Evolutionary conservation across 208 protist species (phyloP).

Genomic region (Giardia duodenalis): DNA sequence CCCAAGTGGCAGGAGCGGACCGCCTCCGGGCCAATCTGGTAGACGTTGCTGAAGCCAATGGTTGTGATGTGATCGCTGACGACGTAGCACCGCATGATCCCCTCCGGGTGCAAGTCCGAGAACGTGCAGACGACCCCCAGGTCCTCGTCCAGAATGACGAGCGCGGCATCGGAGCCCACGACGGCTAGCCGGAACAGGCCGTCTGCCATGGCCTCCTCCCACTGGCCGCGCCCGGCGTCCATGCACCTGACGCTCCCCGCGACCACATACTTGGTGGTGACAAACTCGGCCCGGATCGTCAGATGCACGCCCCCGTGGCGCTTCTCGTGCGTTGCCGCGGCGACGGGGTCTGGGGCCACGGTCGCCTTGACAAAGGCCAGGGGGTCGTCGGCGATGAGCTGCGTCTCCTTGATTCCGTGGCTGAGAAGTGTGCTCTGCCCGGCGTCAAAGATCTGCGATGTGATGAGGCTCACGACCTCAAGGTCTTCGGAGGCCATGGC

Average conservation of each 20-base stretch:
- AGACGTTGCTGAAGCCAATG: not conserved
- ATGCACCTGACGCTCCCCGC: not conserved
- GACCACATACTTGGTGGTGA: not conserved
- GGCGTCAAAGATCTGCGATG: constrained; percentile 2
- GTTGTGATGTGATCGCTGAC: constrained; percentile 2
- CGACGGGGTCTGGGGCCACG: not conserved
- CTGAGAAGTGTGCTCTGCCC: not conserved
- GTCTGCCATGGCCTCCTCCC: not conserved
- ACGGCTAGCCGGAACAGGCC: not conserved
- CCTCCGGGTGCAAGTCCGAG: not conserved
- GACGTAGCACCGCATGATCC: not conserved
- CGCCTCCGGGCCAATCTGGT: not conserved
- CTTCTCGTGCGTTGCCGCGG: not conserved
- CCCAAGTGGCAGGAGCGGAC: not conserved
- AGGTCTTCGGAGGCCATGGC: not conserved
- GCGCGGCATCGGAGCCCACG: not conserved
- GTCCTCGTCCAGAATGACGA: not conserved
- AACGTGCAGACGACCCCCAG: not conserved
- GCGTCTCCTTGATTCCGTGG: not conserved
- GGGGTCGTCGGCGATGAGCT: constrained; percentile 1
- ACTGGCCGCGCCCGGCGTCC: not conserved
- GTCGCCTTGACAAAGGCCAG: not conserved
- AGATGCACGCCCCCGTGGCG: constrained; percentile 9
- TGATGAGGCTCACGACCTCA: not conserved
- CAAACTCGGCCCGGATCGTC: not conserved